These are phyloP conservation scores for Daldinia sp. DNA, from an alignment of 2,329 filamentous ascomycete genomes.

Conservation along the genomic window DNA sequence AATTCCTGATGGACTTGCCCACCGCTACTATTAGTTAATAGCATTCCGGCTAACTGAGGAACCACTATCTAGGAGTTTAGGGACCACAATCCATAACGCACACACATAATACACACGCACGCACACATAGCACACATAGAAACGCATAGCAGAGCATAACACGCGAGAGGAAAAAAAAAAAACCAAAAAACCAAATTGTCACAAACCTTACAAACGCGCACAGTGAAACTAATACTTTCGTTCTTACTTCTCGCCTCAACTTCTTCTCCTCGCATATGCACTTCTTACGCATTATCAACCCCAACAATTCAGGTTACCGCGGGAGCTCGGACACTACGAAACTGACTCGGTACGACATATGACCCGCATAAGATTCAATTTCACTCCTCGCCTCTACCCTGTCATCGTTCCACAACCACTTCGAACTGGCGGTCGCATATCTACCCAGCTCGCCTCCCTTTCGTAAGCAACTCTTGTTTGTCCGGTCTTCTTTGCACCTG, in stretches of 20 bases:
- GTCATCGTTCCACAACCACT: constrained; percentile 31
- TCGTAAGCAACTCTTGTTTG: constrained; percentile 17
- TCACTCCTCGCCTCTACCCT: constrained; percentile 25
- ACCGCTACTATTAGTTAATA: constrained; percentile 28
- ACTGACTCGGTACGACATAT: constrained; percentile 33
- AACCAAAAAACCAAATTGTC: too few relatives aligned
- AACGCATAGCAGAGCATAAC: too few relatives aligned
- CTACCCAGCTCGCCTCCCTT: constrained; percentile 18
- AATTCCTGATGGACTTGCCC: constrained; percentile 27
- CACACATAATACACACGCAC: background rate
- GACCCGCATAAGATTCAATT: constrained; percentile 36
- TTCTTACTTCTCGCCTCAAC: background rate
- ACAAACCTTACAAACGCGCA: background rate
- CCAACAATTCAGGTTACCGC: constrained; percentile 20
- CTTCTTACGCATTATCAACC: constrained; percentile 11
- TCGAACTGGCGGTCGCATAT: constrained; percentile 30
- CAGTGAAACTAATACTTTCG: background rate
- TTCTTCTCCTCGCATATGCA: constrained; percentile 6
- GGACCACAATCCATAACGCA: background rate
- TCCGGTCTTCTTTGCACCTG: constrained; percentile 27
- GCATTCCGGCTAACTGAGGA: constrained; percentile 28
- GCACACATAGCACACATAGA: constrained; percentile 2
- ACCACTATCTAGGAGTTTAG: too few relatives aligned
- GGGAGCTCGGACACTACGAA: constrained; percentile 34
- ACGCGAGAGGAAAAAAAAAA: too few relatives aligned